Percentiles rank a stretch among this genome's conserved stretches.
Evolutionary conservation across 495 filamentous ascomycete genomes (phyloP).

Genomic region (Lophiotrema nucula): DNA sequence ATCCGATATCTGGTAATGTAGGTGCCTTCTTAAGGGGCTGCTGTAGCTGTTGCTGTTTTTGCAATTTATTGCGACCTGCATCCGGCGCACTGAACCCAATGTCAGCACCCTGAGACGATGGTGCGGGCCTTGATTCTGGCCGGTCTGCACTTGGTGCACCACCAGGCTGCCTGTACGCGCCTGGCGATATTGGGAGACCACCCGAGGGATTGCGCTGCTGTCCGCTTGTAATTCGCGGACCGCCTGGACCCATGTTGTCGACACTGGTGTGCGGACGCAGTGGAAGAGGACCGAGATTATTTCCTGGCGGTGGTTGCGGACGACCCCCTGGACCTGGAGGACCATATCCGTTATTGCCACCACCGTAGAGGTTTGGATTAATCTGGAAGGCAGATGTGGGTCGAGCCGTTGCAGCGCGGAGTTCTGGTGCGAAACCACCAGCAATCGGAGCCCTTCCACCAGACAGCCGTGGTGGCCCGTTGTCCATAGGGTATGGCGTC

Average conservation of each 20-base stretch:
- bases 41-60: constrained; percentile 19
- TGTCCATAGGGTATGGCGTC: constrained; percentile 66
- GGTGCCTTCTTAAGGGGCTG: constrained; percentile 15
- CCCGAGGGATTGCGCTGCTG: constrained; percentile 9
- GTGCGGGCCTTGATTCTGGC: constrained; percentile 23
- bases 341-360: constrained; percentile 7
- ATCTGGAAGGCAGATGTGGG: constrained; percentile 37
- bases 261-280: constrained; percentile 32
- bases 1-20: constrained; percentile 34
- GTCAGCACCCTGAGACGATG: constrained; percentile 27
- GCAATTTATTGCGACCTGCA: constrained; percentile 25
- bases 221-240: constrained; percentile 20
- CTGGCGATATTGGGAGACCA: constrained; percentile 17
- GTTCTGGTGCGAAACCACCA: constrained; percentile 40
- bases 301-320: constrained; percentile 10
- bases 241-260: constrained; percentile 31
- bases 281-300: constrained; percentile 26
- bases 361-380: constrained; percentile 33
- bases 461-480: constrained; percentile 46
- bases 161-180: constrained; percentile 30
- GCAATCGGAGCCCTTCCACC: constrained; percentile 40
- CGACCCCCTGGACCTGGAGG: constrained; percentile 5
- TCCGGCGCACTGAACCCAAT: constrained; percentile 38
- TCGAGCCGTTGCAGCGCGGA: constrained; percentile 31
- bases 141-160: constrained; percentile 32